A percentile compares a stretch with the other conserved stretches of the same genome.
These are phyloP conservation scores for Puccinia hordei DNA, from an alignment of 1,284 basidiomycete genomes.

Conservation along the genomic window DNA sequence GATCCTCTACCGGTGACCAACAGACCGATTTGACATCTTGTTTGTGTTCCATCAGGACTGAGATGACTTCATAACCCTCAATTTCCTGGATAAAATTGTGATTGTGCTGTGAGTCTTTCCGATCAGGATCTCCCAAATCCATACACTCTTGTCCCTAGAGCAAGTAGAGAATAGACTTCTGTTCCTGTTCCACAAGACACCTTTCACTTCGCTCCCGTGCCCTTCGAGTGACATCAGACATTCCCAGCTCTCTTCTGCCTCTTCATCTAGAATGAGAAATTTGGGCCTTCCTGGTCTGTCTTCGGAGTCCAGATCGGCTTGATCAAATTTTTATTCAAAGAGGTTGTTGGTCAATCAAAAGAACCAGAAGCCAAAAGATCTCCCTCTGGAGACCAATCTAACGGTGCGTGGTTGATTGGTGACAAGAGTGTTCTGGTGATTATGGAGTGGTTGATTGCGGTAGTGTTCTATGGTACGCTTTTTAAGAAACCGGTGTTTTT, in stretches of 20 bases:
- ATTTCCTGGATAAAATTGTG: conserved; percentile 64
- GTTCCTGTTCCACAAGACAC: conserved; percentile 76
- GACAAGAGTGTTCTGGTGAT: too few species aligned
- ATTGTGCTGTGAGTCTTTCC: conserved; percentile 67
- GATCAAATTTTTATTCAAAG: conserved; percentile 55
- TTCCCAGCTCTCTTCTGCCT: conserved; percentile 65
- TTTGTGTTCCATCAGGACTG: conserved; percentile 93
- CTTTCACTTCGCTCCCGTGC: conserved; percentile 97
- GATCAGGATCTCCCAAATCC: conserved; percentile 84
- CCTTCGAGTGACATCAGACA: conserved; percentile 86
- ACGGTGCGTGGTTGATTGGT: too few species aligned
- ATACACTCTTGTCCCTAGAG: conserved; percentile 93
- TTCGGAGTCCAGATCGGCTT: conserved; percentile 63
- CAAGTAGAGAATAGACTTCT: conserved; percentile 87
- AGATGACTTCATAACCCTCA: conserved; percentile 91
- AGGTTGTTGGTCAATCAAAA: conserved; percentile 77
- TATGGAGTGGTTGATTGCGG: too few species aligned
- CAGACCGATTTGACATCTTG: conserved; percentile 95
- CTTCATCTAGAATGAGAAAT: conserved; percentile 61
- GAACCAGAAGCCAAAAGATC: conserved; percentile 87
- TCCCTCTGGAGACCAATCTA: conserved; percentile 89
- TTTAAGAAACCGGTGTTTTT: neutral
- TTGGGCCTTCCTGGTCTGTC: conserved; percentile 59
- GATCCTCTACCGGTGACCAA: conserved; percentile 95
- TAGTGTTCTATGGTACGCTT: neutral